phyloP scores from a whole-genome alignment of 2,329 filamentous ascomycete genomes.

The Exophiala lecanii-corni region DNA sequence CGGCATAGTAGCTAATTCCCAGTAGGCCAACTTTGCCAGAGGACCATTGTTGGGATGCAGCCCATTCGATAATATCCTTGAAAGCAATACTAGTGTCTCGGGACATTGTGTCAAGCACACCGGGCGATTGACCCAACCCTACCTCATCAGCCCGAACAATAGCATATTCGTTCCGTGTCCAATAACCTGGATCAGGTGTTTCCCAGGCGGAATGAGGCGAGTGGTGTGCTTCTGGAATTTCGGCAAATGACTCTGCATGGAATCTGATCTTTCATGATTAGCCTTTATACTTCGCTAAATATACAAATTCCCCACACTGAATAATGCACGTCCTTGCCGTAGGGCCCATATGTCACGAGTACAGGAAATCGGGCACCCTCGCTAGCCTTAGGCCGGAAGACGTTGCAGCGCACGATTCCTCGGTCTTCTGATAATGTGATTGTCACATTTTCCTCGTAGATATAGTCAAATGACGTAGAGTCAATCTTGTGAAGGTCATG shows the following conservation, averaged over 20 bases:
- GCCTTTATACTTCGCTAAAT: background rate
- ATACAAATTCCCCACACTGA: slow-evolving; percentile 39
- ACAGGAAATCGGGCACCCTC: slow-evolving; percentile 51
- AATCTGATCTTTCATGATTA: slow-evolving; percentile 36
- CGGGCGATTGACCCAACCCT: slow-evolving; percentile 49
- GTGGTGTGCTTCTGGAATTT: slow-evolving; percentile 52
- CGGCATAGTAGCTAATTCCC: slow-evolving; percentile 51
- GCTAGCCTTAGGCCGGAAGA: slow-evolving; percentile 44
- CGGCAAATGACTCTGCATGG: slow-evolving; percentile 45
- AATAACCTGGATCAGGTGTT: slow-evolving; percentile 54
- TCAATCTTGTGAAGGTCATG: slow-evolving; percentile 19
- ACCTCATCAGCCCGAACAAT: slow-evolving; percentile 53
- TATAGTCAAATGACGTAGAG: slow-evolving; percentile 38
- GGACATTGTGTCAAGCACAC: slow-evolving; percentile 51
- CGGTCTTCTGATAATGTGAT: slow-evolving; percentile 39
- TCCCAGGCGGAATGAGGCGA: slow-evolving; percentile 56
- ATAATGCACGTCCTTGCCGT: slow-evolving; percentile 68
- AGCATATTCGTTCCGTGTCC: slow-evolving; percentile 52
- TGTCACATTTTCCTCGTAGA: slow-evolving; percentile 48
- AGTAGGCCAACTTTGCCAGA: slow-evolving; percentile 49
- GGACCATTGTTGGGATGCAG: slow-evolving; percentile 47
- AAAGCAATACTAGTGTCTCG: slow-evolving; percentile 49
- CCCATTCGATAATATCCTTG: slow-evolving; percentile 51
- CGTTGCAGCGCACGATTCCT: slow-evolving; percentile 47
- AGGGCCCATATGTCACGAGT: slow-evolving; percentile 66